These are phyloP conservation scores for Yamadazyma phyllophila DNA, from an alignment of 805 yeast genomes.

Conservation along the genomic window DNA sequence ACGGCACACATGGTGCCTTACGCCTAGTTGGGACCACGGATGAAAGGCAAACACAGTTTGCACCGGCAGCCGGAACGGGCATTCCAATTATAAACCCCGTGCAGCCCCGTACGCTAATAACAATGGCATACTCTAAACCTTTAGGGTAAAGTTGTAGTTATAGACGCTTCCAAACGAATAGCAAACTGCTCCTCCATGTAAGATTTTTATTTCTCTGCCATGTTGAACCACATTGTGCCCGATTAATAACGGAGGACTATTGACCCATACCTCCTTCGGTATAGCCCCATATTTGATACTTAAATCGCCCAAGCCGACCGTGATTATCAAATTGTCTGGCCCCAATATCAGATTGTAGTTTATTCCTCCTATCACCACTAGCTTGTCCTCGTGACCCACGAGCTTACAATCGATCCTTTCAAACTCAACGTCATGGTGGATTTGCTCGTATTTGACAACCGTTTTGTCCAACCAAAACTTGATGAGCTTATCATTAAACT, in stretches of 20 bases:
- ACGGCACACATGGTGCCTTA: no score
- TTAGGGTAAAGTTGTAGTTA: conserved; percentile 17
- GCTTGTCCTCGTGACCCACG: conserved; percentile 23
- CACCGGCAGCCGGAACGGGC: no score
- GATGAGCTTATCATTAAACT: conserved; percentile 33
- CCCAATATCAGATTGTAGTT: conserved; percentile 12
- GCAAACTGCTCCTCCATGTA: conserved; percentile 74
- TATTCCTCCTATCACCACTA: conserved; percentile 37
- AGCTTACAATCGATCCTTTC: conserved; percentile 24
- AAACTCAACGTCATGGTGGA: conserved; percentile 30
- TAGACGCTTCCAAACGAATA: conserved; percentile 67
- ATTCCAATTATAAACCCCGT: neutral
- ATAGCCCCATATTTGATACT: neutral
- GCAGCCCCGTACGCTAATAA: neutral
- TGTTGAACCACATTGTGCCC: conserved; percentile 47
- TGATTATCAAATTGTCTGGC: conserved; percentile 9
- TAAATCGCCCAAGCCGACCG: neutral
- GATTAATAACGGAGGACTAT: conserved; percentile 47
- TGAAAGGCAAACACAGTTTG: no score
- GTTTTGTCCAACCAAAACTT: conserved; percentile 25
- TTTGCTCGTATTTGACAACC: conserved; percentile 14
- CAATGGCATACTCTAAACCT: neutral
- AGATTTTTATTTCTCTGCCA: conserved; percentile 14
- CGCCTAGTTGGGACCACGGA: no score
- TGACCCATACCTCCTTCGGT: conserved; percentile 33